Percentiles rank a stretch among this genome's conserved stretches.
phyloP scores from a whole-genome alignment of 257 asterid genomes.

The Fraxinus americana region DNA sequence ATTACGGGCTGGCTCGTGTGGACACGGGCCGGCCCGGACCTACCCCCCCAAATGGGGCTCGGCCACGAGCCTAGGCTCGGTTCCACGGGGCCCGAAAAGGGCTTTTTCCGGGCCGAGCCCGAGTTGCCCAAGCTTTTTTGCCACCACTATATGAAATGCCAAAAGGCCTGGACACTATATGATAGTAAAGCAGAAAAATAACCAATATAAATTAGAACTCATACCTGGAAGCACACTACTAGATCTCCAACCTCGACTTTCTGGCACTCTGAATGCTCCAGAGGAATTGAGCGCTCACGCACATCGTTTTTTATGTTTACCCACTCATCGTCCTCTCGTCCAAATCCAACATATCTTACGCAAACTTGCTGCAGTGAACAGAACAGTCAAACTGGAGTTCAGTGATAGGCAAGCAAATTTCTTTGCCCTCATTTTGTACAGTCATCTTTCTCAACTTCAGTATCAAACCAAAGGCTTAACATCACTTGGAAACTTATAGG shows the following conservation, averaged over 20 bases:
- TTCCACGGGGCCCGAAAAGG: too few species aligned
- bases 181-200: background rate
- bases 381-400: constrained; percentile 24
- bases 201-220: constrained; percentile 1
- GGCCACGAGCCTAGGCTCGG: too few species aligned
- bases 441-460: background rate
- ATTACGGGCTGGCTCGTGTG: too few species aligned
- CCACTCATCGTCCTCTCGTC: constrained; percentile 89
- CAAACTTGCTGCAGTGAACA: constrained; percentile 67
- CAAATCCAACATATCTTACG: constrained; percentile 80
- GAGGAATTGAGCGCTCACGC: constrained; percentile 73
- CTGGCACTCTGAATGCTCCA: constrained; percentile 77
- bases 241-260: constrained; percentile 70
- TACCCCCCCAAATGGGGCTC: too few species aligned
- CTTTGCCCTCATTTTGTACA: background rate
- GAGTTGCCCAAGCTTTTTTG: too few species aligned
- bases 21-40: too few species aligned
- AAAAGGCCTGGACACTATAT: background rate
- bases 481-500: constrained; percentile 8
- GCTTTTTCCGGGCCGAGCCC: too few species aligned
- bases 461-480: background rate
- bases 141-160: background rate
- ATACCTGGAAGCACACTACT: constrained; percentile 91
- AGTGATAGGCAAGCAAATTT: constrained; percentile 1
- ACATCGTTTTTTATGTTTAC: constrained; percentile 54